Percentiles rank a stretch among this genome's conserved stretches.
phyloP scores from a whole-genome alignment of 345 rosid species.

The Lepidium sativum region DNA sequence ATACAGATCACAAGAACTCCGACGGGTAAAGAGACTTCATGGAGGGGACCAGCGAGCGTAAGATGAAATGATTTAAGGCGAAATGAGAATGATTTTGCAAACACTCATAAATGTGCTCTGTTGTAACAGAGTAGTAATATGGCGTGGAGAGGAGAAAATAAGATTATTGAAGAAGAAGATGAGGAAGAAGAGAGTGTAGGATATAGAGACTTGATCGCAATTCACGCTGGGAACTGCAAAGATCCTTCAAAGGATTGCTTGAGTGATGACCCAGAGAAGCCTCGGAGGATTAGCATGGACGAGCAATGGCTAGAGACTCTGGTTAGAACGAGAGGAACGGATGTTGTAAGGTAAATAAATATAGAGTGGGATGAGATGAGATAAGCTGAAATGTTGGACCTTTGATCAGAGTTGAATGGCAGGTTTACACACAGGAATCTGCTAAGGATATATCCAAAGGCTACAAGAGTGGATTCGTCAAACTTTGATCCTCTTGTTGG shows the following conservation, averaged over 20 bases:
- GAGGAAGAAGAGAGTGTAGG: conserved; percentile 27
- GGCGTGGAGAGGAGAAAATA: conserved; percentile 17
- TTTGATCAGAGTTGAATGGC: neutral
- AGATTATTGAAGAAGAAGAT: conserved; percentile 27
- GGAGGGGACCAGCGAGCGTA: conserved; percentile 8
- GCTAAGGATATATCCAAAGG: conserved; percentile 73
- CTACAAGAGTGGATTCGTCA: conserved; percentile 57
- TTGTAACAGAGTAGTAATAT: conserved; percentile 23
- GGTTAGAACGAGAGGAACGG: conserved; percentile 28
- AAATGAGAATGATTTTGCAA: neutral
- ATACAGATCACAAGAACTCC: conserved; percentile 5
- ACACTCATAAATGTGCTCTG: neutral
- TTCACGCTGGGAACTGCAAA: conserved; percentile 47
- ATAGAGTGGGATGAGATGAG: neutral
- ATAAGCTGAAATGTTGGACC: neutral
- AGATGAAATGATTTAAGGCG: neutral
- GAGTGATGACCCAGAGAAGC: conserved; percentile 34
- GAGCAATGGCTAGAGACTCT: conserved; percentile 56
- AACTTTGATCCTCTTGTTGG: conserved; percentile 72
- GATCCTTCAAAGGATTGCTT: conserved; percentile 31
- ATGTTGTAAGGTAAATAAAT: conserved; percentile 29
- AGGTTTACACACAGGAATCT: conserved; percentile 71
- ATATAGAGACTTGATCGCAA: conserved; percentile 52
- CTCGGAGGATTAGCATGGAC: conserved; percentile 53
- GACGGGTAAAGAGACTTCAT: conserved; percentile 2